These are phyloP conservation scores for Penicillium aurantiogriseum DNA, from an alignment of 2,329 filamentous ascomycete genomes.

Conservation along the genomic window DNA sequence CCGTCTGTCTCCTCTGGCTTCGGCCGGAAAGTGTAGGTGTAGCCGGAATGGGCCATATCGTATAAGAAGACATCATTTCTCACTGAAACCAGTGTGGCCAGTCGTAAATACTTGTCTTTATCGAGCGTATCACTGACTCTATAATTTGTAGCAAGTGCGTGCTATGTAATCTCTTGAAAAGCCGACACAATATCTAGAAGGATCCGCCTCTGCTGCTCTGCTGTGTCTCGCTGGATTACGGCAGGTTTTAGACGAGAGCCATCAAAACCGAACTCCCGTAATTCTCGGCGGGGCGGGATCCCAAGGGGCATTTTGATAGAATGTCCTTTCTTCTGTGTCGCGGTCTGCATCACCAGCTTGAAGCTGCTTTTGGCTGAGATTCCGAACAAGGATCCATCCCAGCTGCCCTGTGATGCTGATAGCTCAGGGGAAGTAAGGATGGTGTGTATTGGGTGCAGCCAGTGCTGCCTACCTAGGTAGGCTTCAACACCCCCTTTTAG, in stretches of 20 bases:
- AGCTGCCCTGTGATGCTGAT: slow-evolving; percentile 7
- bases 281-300: slow-evolving; percentile 35
- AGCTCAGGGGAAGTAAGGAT: no score
- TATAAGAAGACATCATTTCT: neutral
- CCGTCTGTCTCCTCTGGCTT: neutral
- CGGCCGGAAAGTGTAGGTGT: neutral
- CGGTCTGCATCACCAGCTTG: slow-evolving; percentile 22
- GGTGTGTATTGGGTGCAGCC: no score
- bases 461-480: no score
- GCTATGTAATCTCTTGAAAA: neutral
- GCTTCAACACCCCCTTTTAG: no score
- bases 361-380: slow-evolving; percentile 32
- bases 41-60: neutral
- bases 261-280: slow-evolving; percentile 45
- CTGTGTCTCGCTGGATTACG: no score
- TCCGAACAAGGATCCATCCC: slow-evolving; percentile 36
- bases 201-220: no score
- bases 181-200: neutral
- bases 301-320: slow-evolving; percentile 41
- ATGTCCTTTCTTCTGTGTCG: slow-evolving; percentile 33
- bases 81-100: neutral
- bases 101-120: neutral
- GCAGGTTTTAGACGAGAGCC: no score
- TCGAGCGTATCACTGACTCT: neutral
- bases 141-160: neutral